A percentile compares a stretch with the other conserved stretches of the same genome.
These are phyloP conservation scores for Paramecium biaurelia DNA, from an alignment of 73 alveolate genomes.

Conservation along the genomic window DNA sequence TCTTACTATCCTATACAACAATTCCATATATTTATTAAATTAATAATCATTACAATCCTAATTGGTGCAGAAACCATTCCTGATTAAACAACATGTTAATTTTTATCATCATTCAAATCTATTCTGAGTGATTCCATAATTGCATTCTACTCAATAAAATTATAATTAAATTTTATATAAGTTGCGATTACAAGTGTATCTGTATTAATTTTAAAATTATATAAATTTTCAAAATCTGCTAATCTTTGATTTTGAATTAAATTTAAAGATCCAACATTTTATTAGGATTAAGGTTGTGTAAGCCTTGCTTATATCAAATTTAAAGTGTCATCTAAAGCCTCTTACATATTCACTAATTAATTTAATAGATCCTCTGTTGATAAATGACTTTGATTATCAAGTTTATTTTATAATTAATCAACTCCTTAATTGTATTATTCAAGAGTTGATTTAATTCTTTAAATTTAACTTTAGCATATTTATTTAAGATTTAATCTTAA, in stretches of 20 bases:
- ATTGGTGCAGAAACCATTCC: not conserved
- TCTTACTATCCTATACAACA: not conserved
- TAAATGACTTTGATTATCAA: not conserved
- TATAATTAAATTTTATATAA: not conserved
- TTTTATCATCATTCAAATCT: not conserved
- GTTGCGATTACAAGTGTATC: not conserved
- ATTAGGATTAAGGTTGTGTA: not conserved
- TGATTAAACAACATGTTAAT: not conserved
- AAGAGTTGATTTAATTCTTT: not conserved
- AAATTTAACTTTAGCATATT: not conserved
- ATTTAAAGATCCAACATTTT: not conserved
- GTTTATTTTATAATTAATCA: not conserved
- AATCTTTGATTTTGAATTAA: not conserved
- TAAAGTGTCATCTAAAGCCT: not conserved
- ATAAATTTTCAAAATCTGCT: not conserved
- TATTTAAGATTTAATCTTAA: not conserved
- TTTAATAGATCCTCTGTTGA: not conserved
- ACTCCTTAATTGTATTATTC: not conserved
- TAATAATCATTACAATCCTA: not conserved
- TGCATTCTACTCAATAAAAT: not conserved
- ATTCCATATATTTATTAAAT: not conserved
- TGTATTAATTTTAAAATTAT: not conserved
- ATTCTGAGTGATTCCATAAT: not conserved
- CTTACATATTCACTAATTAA: not conserved
- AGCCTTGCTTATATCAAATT: not conserved